Conservation (phyloP, 2,329 filamentous ascomycete genomes). For the Curvularia sp. region DNA sequence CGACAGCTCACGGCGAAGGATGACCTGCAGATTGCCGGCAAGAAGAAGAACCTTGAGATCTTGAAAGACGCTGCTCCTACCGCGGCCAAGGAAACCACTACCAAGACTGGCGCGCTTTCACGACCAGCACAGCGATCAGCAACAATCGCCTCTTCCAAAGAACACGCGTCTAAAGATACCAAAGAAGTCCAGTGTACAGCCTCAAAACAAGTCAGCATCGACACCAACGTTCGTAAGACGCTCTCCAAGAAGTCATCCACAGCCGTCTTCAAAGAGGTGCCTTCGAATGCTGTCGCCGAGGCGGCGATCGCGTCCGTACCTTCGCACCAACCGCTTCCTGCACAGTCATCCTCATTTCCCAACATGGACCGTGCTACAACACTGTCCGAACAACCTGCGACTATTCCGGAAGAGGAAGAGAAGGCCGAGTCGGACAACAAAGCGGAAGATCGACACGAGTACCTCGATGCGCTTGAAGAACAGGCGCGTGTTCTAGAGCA, state of each 20-base stretch:
- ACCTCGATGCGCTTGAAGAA: conserved; percentile 49
- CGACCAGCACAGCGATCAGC: conserved; percentile 70
- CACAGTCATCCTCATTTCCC: conserved; percentile 34
- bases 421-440: conserved; percentile 29
- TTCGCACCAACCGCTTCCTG: conserved; percentile 32
- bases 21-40: conserved; percentile 59
- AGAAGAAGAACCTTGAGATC: conserved; percentile 49
- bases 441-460: conserved; percentile 41
- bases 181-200: conserved; percentile 28
- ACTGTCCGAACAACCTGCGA: conserved; percentile 24
- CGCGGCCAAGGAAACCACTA: conserved; percentile 49
- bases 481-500: conserved; percentile 47
- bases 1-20: conserved; percentile 57
- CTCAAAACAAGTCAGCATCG: conserved; percentile 33
- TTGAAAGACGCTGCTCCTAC: conserved; percentile 42
- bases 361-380: conserved; percentile 31
- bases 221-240: conserved; percentile 55
- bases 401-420: conserved; percentile 25
- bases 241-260: conserved; percentile 59
- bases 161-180: conserved; percentile 24
- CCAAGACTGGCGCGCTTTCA: conserved; percentile 56
- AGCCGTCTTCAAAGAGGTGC: conserved; percentile 61
- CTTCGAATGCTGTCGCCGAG: conserved; percentile 29
- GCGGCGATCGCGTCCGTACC: conserved; percentile 24
- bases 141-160: conserved; percentile 33